These are phyloP conservation scores for Blastocystis sp. DNA, from an alignment of 352 stramenopile species.

Conservation along the genomic window DNA sequence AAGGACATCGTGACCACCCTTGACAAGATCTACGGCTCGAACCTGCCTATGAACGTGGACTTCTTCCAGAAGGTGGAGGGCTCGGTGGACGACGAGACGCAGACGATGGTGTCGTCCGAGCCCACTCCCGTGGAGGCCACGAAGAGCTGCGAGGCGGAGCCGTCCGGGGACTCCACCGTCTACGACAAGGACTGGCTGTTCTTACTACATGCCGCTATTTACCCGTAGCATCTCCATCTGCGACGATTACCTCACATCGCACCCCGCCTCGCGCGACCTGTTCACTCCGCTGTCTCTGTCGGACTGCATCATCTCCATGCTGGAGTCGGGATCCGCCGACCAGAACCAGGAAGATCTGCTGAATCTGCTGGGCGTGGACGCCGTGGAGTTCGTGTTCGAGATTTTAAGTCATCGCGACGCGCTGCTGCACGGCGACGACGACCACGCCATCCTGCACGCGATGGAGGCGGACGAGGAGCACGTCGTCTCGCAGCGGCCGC, in stretches of 20 bases:
- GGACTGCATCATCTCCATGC: constrained; percentile 65
- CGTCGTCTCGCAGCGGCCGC: background rate
- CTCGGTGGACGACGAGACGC: background rate
- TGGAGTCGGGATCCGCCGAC: constrained; percentile 31
- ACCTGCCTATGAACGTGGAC: constrained; percentile 44
- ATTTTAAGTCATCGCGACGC: constrained; percentile 44
- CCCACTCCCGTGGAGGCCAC: background rate
- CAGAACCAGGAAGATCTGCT: constrained; percentile 65
- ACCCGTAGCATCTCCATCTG: constrained; percentile 39
- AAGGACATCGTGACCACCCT: constrained; percentile 47
- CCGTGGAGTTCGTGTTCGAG: constrained; percentile 51
- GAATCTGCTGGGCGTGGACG: constrained; percentile 53
- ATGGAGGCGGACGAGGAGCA: background rate
- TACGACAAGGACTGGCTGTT: constrained; percentile 65
- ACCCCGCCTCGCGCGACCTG: constrained; percentile 47
- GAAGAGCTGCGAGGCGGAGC: background rate
- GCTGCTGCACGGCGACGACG: constrained; percentile 22
- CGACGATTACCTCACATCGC: constrained; percentile 35
- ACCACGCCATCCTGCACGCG: background rate
- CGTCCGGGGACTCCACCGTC: background rate
- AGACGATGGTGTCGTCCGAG: background rate
- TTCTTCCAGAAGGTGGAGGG: constrained; percentile 6
- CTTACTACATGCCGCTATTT: too few species aligned
- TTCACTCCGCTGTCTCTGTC: constrained; percentile 22
- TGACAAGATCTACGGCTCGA: constrained; percentile 25